These are phyloP conservation scores for Nitzschia sp. DNA, from an alignment of 108 stramenopile genomes.

Conservation along the genomic window DNA sequence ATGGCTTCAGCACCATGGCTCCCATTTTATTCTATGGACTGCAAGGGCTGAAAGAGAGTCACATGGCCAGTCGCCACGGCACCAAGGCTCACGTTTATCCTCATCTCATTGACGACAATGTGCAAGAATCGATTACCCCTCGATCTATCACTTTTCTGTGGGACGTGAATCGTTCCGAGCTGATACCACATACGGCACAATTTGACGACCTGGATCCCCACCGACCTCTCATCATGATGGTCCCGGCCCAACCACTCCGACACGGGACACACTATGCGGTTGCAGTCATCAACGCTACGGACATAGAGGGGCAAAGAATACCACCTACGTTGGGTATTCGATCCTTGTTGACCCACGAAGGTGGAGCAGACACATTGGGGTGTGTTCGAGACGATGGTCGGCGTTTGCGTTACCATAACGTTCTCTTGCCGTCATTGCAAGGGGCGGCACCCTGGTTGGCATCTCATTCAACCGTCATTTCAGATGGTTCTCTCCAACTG, in stretches of 20 bases:
- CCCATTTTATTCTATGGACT: conserved; percentile 75
- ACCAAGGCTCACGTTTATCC: not conserved
- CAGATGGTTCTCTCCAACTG: conserved; percentile 39
- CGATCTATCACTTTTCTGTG: conserved; percentile 65
- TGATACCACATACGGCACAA: conserved; percentile 73
- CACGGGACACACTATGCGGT: conserved; percentile 72
- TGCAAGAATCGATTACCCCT: conserved; percentile 48
- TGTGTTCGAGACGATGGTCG: not conserved
- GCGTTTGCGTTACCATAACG: conserved; percentile 21
- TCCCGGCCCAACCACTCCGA: conserved; percentile 58
- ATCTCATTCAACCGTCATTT: not conserved
- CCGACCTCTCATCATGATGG: conserved; percentile 56
- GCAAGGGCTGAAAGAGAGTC: conserved; percentile 57
- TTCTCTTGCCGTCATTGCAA: conserved; percentile 42
- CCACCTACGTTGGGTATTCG: conserved; percentile 48
- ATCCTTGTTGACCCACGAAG: conserved; percentile 7
- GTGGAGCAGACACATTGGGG: not conserved
- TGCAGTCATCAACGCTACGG: conserved; percentile 52
- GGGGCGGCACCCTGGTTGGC: conserved; percentile 47
- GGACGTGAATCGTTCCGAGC: conserved; percentile 39
- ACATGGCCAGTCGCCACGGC: conserved; percentile 12
- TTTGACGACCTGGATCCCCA: conserved; percentile 66
- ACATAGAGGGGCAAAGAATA: conserved; percentile 42
- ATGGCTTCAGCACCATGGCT: conserved; percentile 79
- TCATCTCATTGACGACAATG: conserved; percentile 36